A percentile compares a stretch with the other conserved stretches of the same genome.
Evolutionary conservation across 2,329 filamentous ascomycete species (phyloP).

Genomic region (Dactylellina parvicollis): DNA sequence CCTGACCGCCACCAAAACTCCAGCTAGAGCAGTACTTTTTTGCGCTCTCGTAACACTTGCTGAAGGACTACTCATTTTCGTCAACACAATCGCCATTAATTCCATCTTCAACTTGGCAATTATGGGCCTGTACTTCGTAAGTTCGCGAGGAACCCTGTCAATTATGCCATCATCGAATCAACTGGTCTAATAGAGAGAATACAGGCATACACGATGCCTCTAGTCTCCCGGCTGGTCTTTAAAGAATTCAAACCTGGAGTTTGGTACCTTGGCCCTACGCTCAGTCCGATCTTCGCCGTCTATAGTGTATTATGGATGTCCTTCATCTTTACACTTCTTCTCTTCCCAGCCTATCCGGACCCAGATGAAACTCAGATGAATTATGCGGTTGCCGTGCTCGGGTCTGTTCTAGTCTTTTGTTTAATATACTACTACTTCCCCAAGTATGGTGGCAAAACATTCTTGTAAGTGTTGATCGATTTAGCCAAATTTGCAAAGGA

Average conservation of each 20-base stretch:
- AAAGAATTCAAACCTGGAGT: constrained; percentile 59
- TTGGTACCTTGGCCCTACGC: constrained; percentile 59
- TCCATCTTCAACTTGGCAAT: constrained; percentile 60
- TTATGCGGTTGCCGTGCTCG: constrained; percentile 59
- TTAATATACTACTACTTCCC: constrained; percentile 59
- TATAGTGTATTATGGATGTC: constrained; percentile 59
- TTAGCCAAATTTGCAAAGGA: no score
- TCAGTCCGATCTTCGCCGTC: constrained; percentile 57
- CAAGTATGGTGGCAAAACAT: constrained; percentile 58
- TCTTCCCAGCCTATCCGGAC: constrained; percentile 58
- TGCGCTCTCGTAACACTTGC: constrained; percentile 57
- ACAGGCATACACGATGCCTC: constrained; percentile 59
- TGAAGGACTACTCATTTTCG: constrained; percentile 60
- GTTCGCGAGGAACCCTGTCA: not conserved
- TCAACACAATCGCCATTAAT: constrained; percentile 60
- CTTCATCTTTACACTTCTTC: constrained; percentile 59
- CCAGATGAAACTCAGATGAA: constrained; percentile 59
- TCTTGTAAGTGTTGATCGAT: constrained; percentile 55
- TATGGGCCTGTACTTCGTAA: constrained; percentile 59
- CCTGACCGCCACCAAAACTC: constrained; percentile 58
- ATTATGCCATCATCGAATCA: not conserved
- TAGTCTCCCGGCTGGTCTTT: constrained; percentile 58
- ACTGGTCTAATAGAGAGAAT: not conserved
- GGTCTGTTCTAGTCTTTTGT: constrained; percentile 59
- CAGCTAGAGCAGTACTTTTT: constrained; percentile 59